Evolutionary conservation across 805 yeast genomes (phyloP).

Genomic region (Wickerhamiella musiphila): DNA sequence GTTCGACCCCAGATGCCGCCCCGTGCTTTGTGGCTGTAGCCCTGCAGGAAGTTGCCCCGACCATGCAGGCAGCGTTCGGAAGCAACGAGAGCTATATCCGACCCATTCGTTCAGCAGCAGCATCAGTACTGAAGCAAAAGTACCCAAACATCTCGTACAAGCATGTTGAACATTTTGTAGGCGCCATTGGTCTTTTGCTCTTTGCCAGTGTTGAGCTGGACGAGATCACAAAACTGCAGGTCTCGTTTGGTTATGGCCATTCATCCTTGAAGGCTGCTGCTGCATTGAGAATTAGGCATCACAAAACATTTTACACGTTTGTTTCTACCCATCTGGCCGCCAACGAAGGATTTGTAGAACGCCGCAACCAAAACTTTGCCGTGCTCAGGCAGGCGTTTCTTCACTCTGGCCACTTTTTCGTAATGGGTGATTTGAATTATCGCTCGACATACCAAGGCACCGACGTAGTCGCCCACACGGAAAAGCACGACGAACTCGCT

Average conservation of each 20-base stretch:
- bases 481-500: constrained; percentile 33
- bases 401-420: constrained; percentile 45
- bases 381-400: too few relatives aligned
- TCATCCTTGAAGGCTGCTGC: constrained; percentile 65
- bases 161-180: constrained; percentile 13
- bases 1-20: background rate
- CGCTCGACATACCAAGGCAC: constrained; percentile 33
- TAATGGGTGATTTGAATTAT: constrained; percentile 79
- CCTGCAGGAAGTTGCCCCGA: constrained; percentile 23
- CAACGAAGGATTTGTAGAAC: constrained; percentile 42
- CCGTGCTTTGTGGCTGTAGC: constrained; percentile 21
- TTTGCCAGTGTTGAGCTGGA: constrained; percentile 25
- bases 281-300: constrained; percentile 34
- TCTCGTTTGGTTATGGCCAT: constrained; percentile 32
- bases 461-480: constrained; percentile 5
- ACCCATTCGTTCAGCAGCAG: constrained; percentile 17
- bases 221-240: constrained; percentile 9
- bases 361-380: constrained; percentile 37
- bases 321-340: constrained; percentile 63
- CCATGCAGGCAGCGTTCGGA: constrained; percentile 19
- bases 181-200: constrained; percentile 19
- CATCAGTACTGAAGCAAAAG: constrained; percentile 9
- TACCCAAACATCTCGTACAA: constrained; percentile 3
- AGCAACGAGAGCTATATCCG: constrained; percentile 10
- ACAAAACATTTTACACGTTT: constrained; percentile 34